Evolutionary conservation across 2,329 filamentous ascomycete species (phyloP), one percentile per base, ranked within the genome.

Genomic region (Fusarium dimerum): DNA sequence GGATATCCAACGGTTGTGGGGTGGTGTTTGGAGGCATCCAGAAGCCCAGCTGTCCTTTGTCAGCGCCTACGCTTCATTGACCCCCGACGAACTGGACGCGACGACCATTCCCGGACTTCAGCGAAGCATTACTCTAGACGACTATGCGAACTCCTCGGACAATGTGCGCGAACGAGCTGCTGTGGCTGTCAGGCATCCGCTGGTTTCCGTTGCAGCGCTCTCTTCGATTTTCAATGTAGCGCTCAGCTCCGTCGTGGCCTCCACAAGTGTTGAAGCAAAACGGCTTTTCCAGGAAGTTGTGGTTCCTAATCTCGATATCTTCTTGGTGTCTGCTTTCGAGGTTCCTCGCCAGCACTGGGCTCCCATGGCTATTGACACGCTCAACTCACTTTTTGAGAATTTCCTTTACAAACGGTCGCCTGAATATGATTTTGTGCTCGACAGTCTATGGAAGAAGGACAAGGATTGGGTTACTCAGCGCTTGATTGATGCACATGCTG

Each of bases 1-100:
- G 62, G 90, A 97, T 67, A 88, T 99, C 42, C 92, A 97, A 69
- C 82, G 81, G 39, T 77, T 99, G 18, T 97, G 94, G 92, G 92
- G 92, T 52, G 92, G 92, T 65, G 78, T 84, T 56, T 99, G 95
- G 93, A 85, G 87, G 56, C 84, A 95, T 61, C 83, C 88, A 13
- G 86, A 96, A 56, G 90, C 94, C 0, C 93, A 97, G 60, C 77
- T 99, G 36, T 95, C 92, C n/a, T 97, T 97, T 68, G 84, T 97
- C 48, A 88, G 88, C 57, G 92, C 92, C 16, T 97, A 93, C 68
- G 80, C 93, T 18, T 89, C 89, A 5, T 81, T 92, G 51, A 83
- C 82, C 12, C 81, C 87, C 0, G 83, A 90, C 29, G 84, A 92
- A 64, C 80, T 96, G 26, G 92, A 97, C 68, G 88, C 90, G 3